A percentile compares a stretch with the other conserved stretches of the same genome.
Conservation (phyloP, 176 grass and related monocot genomes). For the Rhynchospora tenuis region DNA sequence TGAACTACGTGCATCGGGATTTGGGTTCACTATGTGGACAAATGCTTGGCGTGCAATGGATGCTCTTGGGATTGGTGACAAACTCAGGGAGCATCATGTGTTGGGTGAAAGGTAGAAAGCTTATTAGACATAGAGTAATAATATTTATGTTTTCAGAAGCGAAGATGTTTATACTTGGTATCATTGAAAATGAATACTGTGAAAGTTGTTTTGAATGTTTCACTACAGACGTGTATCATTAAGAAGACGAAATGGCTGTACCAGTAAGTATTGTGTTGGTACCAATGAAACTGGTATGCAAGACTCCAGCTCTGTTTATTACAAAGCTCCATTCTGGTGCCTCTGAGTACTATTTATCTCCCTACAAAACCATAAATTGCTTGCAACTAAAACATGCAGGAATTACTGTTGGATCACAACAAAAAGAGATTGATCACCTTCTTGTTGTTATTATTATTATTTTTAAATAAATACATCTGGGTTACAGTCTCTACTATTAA, state of each 20-base stretch:
- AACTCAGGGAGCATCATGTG: constrained; percentile 43
- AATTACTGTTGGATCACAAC: neutral
- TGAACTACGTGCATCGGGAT: constrained; percentile 54
- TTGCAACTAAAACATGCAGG: neutral
- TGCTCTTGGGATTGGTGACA: constrained; percentile 59
- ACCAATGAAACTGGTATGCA: neutral
- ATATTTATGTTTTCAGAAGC: neutral
- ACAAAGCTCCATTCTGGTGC: neutral
- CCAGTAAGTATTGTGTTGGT: neutral
- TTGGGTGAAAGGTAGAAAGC: constrained; percentile 18
- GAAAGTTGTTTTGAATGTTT: neutral
- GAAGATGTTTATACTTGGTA: neutral
- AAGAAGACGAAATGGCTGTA: neutral
- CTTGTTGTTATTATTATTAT: neutral
- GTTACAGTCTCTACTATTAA: neutral
- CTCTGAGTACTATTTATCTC: neutral
- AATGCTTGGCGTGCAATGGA: constrained; percentile 70
- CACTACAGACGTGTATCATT: too few species aligned
- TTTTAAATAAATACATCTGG: neutral
- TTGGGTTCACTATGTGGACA: constrained; percentile 43
- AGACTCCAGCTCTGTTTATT: neutral
- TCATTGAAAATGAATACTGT: neutral
- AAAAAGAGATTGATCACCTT: neutral
- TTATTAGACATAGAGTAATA: neutral
- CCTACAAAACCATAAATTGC: neutral